A percentile compares a stretch with the other conserved stretches of the same genome.
Conservation (phyloP, 495 filamentous ascomycete species). For the Talaromyces wortmannii region DNA sequence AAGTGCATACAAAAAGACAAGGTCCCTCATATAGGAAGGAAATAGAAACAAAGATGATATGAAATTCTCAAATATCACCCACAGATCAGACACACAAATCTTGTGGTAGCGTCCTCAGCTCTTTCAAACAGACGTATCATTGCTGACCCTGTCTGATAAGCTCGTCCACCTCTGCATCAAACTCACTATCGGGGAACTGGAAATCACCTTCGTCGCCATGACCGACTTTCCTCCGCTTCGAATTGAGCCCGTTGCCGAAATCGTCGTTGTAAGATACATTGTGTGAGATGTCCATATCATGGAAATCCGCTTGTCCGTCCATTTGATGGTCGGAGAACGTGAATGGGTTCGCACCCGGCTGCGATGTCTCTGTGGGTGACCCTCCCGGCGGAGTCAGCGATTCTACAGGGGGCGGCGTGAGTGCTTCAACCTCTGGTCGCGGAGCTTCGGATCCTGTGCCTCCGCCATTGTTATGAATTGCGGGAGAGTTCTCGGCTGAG, state of each 20-base stretch:
- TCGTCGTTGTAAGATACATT: slow-evolving; percentile 9
- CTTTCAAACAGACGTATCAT: too few species aligned
- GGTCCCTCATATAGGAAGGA: too few species aligned
- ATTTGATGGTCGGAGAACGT: slow-evolving; percentile 6
- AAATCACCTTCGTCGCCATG: background rate
- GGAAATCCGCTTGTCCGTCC: slow-evolving; percentile 3
- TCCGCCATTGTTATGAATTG: slow-evolving; percentile 32
- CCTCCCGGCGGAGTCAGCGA: slow-evolving; percentile 37
- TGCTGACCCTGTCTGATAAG: too few species aligned
- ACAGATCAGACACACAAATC: too few species aligned
- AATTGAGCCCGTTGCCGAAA: slow-evolving; percentile 11
- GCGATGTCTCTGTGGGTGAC: slow-evolving; percentile 12
- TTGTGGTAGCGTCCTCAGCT: too few species aligned
- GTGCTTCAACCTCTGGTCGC: slow-evolving; percentile 72
- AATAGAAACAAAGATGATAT: too few species aligned
- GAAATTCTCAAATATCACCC: too few species aligned
- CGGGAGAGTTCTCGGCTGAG: slow-evolving; percentile 37
- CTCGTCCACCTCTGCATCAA: too few species aligned
- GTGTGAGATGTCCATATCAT: background rate
- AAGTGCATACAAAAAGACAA: too few species aligned
- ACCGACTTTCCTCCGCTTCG: background rate
- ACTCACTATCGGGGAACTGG: too few species aligned
- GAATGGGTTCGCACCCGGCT: slow-evolving; percentile 8
- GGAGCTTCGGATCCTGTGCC: slow-evolving; percentile 24
- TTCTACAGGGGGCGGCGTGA: slow-evolving; percentile 68